Evolutionary conservation across 2,329 filamentous ascomycete species (phyloP).

Genomic region (Penicillium sp.): DNA sequence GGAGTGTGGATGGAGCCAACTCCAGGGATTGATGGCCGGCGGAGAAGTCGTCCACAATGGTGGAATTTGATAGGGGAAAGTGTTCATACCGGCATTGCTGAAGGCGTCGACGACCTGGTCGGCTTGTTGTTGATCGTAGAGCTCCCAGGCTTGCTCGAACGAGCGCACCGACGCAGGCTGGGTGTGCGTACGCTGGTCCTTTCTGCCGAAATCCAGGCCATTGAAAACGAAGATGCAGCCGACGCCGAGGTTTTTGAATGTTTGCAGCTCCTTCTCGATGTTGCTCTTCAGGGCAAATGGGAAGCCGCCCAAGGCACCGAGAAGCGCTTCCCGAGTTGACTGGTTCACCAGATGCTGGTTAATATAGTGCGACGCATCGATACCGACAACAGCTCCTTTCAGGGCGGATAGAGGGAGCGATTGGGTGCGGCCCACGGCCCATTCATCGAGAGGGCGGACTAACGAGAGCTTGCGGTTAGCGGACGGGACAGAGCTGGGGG

Average conservation of each 20-base stretch:
- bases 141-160: conserved; percentile 76
- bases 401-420: conserved; percentile 66
- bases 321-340: conserved; percentile 76
- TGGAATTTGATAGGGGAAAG: not conserved
- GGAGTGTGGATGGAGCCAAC: conserved; percentile 4
- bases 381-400: conserved; percentile 70
- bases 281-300: conserved; percentile 73
- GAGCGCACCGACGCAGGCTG: conserved; percentile 61
- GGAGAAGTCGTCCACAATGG: conserved; percentile 7
- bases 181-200: conserved; percentile 61
- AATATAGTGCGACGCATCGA: conserved; percentile 89
- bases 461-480: conserved; percentile 9
- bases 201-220: conserved; percentile 74
- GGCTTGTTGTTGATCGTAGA: conserved; percentile 79
- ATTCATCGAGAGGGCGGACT: conserved; percentile 56
- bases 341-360: conserved; percentile 69
- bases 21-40: conserved; percentile 1
- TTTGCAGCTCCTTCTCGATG: conserved; percentile 72
- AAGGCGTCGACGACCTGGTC: conserved; percentile 82
- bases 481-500: conserved; percentile 1
- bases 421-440: conserved; percentile 54
- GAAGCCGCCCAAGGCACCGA: conserved; percentile 83
- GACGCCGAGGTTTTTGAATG: conserved; percentile 67
- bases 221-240: conserved; percentile 89
- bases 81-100: conserved; percentile 67